Evolutionary conservation across 1,139 yeast genomes (phyloP).

Genomic region (Blastobotrys serpentis): DNA sequence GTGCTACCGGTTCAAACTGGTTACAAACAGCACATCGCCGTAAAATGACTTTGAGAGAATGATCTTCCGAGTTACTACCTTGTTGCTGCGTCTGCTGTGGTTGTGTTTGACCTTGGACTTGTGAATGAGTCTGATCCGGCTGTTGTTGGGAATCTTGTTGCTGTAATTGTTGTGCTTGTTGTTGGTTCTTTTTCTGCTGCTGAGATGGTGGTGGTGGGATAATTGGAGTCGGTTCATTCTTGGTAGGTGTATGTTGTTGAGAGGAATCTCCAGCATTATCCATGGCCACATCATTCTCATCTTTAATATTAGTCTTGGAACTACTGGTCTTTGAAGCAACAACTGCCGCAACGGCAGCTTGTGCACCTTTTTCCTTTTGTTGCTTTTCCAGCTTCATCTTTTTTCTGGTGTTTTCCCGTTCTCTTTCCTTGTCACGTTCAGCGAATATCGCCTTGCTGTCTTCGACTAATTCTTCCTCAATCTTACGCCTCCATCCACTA

Average conservation of each 20-base stretch:
- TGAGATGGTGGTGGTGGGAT: conserved; percentile 1
- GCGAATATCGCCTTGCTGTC: conserved; percentile 62
- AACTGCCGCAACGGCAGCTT: conserved; percentile 19
- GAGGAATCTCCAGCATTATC: conserved; percentile 6
- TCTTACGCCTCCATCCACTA: conserved; percentile 54
- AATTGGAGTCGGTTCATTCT: background rate
- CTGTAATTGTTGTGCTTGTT: background rate
- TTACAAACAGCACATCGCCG: conserved; percentile 55
- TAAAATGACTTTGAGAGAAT: background rate
- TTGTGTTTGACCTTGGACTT: conserved; percentile 2
- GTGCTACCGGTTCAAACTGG: conserved; percentile 41
- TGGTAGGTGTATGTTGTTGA: background rate
- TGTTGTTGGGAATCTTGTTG: background rate
- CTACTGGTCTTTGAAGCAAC: conserved; percentile 16
- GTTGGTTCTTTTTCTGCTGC: conserved; percentile 1
- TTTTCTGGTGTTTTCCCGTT: conserved; percentile 23
- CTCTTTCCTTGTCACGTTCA: conserved; percentile 44
- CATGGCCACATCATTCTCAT: conserved; percentile 13
- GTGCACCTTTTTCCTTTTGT: conserved; percentile 14
- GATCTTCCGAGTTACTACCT: background rate
- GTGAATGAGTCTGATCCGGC: background rate
- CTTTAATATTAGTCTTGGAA: background rate
- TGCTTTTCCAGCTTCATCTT: conserved; percentile 23
- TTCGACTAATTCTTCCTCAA: conserved; percentile 69
- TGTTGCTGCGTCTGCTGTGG: conserved; percentile 2